phyloP scores from a whole-genome alignment of 1,284 basidiomycete species.

The Coniophora puteana region DNA sequence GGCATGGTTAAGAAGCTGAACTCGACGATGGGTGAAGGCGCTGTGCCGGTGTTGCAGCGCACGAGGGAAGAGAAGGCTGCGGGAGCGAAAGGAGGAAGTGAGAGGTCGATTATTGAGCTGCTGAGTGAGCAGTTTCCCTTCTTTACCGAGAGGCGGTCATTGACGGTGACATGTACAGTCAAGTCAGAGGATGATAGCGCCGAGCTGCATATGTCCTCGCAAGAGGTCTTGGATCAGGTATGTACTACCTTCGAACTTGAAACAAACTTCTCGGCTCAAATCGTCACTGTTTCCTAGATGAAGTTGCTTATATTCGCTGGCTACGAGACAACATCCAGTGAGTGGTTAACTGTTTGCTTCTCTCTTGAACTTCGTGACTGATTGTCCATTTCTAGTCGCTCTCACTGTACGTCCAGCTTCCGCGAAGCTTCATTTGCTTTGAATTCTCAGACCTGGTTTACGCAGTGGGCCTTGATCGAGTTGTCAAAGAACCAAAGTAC shows the following conservation, averaged over 20 bases:
- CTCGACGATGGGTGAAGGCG: constrained; percentile 39
- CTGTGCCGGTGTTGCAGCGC: constrained; percentile 41
- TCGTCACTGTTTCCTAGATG: constrained; percentile 18
- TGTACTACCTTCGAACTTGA: background rate
- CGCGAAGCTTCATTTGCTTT: background rate
- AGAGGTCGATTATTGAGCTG: constrained; percentile 45
- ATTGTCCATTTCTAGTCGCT: constrained; percentile 13
- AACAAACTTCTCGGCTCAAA: background rate
- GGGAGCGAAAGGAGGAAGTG: constrained; percentile 20
- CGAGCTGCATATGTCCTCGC: constrained; percentile 23
- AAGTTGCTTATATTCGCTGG: constrained; percentile 37
- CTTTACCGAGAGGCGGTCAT: background rate
- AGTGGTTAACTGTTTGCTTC: constrained; percentile 7
- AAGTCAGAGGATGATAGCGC: constrained; percentile 44
- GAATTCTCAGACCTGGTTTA: background rate
- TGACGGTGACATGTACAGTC: constrained; percentile 31
- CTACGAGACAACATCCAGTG: constrained; percentile 42
- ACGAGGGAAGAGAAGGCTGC: constrained; percentile 38
- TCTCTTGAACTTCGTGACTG: no score
- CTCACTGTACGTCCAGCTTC: constrained; percentile 13
- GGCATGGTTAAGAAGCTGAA: constrained; percentile 34
- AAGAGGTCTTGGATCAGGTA: constrained; percentile 63
- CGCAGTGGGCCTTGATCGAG: constrained; percentile 23
- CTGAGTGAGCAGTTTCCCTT: constrained; percentile 10
- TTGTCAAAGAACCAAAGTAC: constrained; percentile 17